phyloP scores from a whole-genome alignment of 352 stramenopile species.

The Phytopythium montanum region DNA sequence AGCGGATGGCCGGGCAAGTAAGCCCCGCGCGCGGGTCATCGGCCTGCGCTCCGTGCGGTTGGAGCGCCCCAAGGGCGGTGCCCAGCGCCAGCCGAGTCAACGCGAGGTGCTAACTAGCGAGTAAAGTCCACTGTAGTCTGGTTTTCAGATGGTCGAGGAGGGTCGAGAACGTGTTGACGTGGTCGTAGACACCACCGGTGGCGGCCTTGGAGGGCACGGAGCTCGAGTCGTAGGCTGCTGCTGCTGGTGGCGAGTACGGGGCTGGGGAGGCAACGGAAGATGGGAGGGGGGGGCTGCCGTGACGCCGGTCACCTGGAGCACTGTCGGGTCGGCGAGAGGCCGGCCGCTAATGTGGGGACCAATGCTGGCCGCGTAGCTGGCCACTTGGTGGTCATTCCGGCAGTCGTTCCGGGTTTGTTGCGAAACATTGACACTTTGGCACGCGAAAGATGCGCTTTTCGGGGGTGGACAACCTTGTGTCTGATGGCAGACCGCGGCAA shows the following conservation, averaged over 20 bases:
- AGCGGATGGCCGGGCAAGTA: no score
- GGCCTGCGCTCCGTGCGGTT: conserved; percentile 43
- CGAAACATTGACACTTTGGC: not conserved
- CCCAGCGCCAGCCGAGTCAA: no score
- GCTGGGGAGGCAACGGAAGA: not conserved
- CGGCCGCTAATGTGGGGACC: not conserved
- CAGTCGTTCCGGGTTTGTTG: not conserved
- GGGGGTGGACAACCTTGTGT: not conserved
- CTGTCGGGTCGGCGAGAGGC: not conserved
- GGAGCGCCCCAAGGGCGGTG: conserved; percentile 19
- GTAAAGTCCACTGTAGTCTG: no score
- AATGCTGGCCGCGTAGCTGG: no score
- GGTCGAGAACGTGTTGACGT: not conserved
- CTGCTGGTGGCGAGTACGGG: not conserved
- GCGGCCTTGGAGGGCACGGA: not conserved
- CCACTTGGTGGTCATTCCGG: not conserved
- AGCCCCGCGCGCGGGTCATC: conserved; percentile 27
- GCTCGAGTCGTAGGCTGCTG: not conserved
- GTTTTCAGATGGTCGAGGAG: no score
- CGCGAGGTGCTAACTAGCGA: no score
- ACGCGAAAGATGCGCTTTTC: not conserved
- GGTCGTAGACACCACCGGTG: not conserved
- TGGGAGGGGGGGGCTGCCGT: no score
- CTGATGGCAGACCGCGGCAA: not conserved
- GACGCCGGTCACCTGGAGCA: not conserved